Base-by-base conservation (phyloP, 1,284 basidiomycete species). In the Pyrrhoderma noxium region DNA sequence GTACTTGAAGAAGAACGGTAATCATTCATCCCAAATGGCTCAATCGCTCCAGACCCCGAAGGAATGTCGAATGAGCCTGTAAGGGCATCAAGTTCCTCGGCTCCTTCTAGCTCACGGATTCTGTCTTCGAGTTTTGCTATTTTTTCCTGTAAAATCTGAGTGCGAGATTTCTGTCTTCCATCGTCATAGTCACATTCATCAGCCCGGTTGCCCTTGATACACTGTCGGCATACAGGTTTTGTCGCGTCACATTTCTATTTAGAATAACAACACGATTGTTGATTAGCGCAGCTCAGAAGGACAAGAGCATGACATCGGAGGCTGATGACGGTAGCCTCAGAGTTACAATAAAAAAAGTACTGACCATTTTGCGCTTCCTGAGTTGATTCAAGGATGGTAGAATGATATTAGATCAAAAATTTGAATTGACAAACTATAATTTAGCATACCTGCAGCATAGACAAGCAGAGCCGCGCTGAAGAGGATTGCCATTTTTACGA, bases 181-280 rank as follows among this genome's bases (percentile, higher is more conserved):
- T 82, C 79, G 59, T 82, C 77, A 65, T 80, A 82, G 52, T 73
- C 67, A 62, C 80, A 82, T 46, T 77, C 73, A 23, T 70, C 66
- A 2, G 66, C 64, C 31, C 79, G 65, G 61, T 74, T 75, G 62
- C 79, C 75, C 59, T 77, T 75, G 52, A 64, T 63, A 59, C 79
- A 82, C 57, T 78, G 77, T n/a, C 66, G 62, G 59, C 80, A 82
- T 25, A 74, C 67, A 11, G 80, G 80, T 44, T 76, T 75, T 31
- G 64, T 63, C 19, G 78, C 79, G 59, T 81, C 77, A 61, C 80
- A 81, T 76, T 77, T 77, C 75, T 78, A 56, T 19, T 39, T 16
- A 35, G 27, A 34, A 18, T 14, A 9, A 37, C 35, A 9, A 37
- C 11, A 16, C n/a, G n/a, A n/a, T n/a, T n/a, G n/a, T n/a, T n/a